These are phyloP conservation scores for Fusarium sp. DNA, from an alignment of 2,329 filamentous ascomycete genomes.

Conservation along the genomic window DNA sequence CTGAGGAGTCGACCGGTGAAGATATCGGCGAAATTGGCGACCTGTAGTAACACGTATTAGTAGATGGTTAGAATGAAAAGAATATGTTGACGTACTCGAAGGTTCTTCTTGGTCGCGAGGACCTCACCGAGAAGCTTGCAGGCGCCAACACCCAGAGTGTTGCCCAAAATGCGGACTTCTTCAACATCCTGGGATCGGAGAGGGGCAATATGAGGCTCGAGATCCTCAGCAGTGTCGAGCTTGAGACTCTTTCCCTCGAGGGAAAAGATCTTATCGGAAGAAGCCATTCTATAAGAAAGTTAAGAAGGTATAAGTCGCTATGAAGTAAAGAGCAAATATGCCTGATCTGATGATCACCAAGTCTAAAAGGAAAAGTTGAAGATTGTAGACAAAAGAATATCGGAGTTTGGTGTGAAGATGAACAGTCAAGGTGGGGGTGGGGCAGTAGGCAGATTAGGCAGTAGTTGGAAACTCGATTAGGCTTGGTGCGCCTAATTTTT, in stretches of 20 bases:
- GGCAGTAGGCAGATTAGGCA: slow-evolving; percentile 42
- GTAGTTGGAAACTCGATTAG: slow-evolving; percentile 26
- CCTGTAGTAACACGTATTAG: slow-evolving; percentile 57
- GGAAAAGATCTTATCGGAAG: slow-evolving; percentile 79
- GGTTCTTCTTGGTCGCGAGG: slow-evolving; percentile 85
- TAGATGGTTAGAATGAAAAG: background rate
- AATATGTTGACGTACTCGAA: slow-evolving; percentile 70
- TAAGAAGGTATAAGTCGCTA: slow-evolving; percentile 13
- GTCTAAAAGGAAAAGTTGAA: slow-evolving; percentile 29
- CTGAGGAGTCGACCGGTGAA: slow-evolving; percentile 94
- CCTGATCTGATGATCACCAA: slow-evolving; percentile 20
- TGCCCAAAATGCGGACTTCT: slow-evolving; percentile 89
- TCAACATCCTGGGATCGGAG: slow-evolving; percentile 84
- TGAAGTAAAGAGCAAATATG: slow-evolving; percentile 26
- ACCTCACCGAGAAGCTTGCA: slow-evolving; percentile 88
- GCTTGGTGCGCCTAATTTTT: slow-evolving; percentile 17
- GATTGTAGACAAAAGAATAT: slow-evolving; percentile 42
- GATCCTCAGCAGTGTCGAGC: slow-evolving; percentile 88
- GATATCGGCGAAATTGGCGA: slow-evolving; percentile 95
- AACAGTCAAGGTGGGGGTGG: slow-evolving; percentile 50
- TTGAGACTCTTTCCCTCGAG: slow-evolving; percentile 94
- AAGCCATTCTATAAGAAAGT: slow-evolving; percentile 50
- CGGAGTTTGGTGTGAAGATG: slow-evolving; percentile 38
- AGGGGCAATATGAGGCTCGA: slow-evolving; percentile 85
- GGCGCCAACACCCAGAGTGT: slow-evolving; percentile 92